Evolutionary conservation across 805 yeast genomes (phyloP).

Genomic region (Hanseniaspora mollemarum): DNA sequence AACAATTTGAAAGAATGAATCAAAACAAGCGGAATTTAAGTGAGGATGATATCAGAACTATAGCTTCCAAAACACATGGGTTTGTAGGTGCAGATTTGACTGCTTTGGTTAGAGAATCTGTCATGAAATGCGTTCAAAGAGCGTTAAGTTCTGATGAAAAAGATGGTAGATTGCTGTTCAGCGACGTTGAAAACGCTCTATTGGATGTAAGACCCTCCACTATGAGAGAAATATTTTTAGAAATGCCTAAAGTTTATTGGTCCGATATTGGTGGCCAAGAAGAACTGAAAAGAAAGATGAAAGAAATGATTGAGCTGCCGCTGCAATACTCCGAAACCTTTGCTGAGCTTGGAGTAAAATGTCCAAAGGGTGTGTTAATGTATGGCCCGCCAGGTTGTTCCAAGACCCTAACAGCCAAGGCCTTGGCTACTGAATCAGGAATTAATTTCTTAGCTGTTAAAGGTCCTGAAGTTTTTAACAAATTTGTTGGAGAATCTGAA

Average conservation of each 20-base stretch:
- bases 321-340: constrained; percentile 72
- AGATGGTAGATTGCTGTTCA: constrained; percentile 32
- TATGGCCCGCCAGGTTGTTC: constrained; percentile 99
- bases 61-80: constrained; percentile 82
- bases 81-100: constrained; percentile 94
- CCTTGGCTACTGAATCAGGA: constrained; percentile 90
- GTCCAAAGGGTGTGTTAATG: constrained; percentile 85
- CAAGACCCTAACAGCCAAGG: constrained; percentile 87
- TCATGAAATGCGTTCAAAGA: constrained; percentile 65
- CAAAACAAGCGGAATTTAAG: constrained; percentile 38
- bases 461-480: constrained; percentile 92
- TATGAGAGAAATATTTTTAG: constrained; percentile 89
- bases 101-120: constrained; percentile 80
- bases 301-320: constrained; percentile 88
- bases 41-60: constrained; percentile 37
- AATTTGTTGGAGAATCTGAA: constrained; percentile 93
- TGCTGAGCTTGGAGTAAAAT: constrained; percentile 60
- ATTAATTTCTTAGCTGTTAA: constrained; percentile 87
- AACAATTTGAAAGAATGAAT: constrained; percentile 44
- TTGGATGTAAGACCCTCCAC: constrained; percentile 87
- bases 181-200: constrained; percentile 62
- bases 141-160: constrained; percentile 31
- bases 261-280: constrained; percentile 93
- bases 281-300: constrained; percentile 62
- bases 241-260: constrained; percentile 91